Evolutionary conservation across 768 basidiomycete species (phyloP), one percentile per base, ranked within the genome.

Genomic region (Podaxis pistillaris): DNA sequence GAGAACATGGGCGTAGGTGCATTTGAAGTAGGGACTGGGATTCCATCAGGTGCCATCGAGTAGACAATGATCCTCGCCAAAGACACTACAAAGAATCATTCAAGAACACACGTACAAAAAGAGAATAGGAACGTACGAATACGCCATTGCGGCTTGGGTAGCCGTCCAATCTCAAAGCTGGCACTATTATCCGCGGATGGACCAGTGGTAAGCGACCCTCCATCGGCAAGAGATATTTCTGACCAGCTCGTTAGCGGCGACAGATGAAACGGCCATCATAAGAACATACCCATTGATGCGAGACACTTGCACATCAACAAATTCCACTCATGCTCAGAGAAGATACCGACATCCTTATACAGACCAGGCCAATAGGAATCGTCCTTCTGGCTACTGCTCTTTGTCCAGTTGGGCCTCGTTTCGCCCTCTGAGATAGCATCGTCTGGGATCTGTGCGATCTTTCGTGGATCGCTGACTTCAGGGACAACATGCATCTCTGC

Each of bases 301-400:
- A 96, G 78, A 70, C 91, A 92, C 77, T 94, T 94, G 69, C 88
- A 90, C 91, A 96, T 94, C 67, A 96, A 76, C 63, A 89, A 82
- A 66, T 86, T 84, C 86, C 92, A 96, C 69, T 96, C 88, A 67
- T 88, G 82, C 65, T 93, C 88, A 51, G 87, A 86, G 72, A 94
- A 93, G 51, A 96, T 91, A 22, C 94, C 94, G 50, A 96, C 87
- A 71, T 93, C 89, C 63, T 87, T 88, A 74, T 90, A 92, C 56
- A 96, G 83, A 22, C 94, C 94, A 30, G 72, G 73, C 91, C 90
- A 92, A 38, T 62, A 56, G 8, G 61, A 62, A 26, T 62, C 61
- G 56, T 56, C 61, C 22, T 36, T 50, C 38, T 72, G 70, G 24
- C 74, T 71, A 66, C 81, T 76, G 53, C 81, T 76, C 58, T 77